A percentile compares a stretch with the other conserved stretches of the same genome.
Conservation (phyloP, 805 yeast species). For the Yarrowia sp. region DNA sequence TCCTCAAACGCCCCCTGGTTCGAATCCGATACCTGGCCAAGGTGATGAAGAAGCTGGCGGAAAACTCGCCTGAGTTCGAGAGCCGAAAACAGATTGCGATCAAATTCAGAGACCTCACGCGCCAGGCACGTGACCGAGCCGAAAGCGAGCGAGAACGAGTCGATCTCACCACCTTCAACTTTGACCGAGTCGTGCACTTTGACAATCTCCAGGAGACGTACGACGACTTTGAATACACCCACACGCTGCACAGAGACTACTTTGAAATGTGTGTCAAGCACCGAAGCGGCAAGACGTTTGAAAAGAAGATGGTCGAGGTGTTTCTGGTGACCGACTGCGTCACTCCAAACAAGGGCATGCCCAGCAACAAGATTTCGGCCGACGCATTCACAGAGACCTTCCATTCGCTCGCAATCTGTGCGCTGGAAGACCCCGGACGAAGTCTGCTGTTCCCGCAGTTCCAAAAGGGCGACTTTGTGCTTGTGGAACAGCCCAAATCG, state of each 20-base stretch:
- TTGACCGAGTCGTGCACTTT: constrained; percentile 32
- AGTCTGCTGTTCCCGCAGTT: constrained; percentile 35
- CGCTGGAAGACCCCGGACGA: constrained; percentile 40
- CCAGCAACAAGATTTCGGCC: constrained; percentile 29
- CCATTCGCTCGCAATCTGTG: constrained; percentile 25
- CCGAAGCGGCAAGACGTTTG: constrained; percentile 32
- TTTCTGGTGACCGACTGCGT: constrained; percentile 24
- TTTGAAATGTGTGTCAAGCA: constrained; percentile 39
- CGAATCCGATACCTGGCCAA: constrained; percentile 39
- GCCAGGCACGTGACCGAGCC: constrained; percentile 4
- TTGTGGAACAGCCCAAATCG: constrained; percentile 17
- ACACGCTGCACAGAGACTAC: constrained; percentile 31
- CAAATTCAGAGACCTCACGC: constrained; percentile 16
- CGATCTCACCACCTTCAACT: constrained; percentile 36
- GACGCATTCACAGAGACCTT: constrained; percentile 25
- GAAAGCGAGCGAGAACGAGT: constrained; percentile 31
- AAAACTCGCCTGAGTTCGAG: constrained; percentile 15
- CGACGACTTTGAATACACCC: constrained; percentile 29
- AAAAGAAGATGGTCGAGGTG: constrained; percentile 38
- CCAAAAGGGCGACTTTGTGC: constrained; percentile 31
- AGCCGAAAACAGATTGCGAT: constrained; percentile 15
- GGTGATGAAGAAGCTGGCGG: constrained; percentile 34
- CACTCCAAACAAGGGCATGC: constrained; percentile 28
- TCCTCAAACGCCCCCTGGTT: constrained; percentile 39
- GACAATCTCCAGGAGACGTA: constrained; percentile 29